These are phyloP conservation scores for Zhuliangozyma parablackwelliae DNA, from an alignment of 1,139 yeast genomes.

Conservation along the genomic window DNA sequence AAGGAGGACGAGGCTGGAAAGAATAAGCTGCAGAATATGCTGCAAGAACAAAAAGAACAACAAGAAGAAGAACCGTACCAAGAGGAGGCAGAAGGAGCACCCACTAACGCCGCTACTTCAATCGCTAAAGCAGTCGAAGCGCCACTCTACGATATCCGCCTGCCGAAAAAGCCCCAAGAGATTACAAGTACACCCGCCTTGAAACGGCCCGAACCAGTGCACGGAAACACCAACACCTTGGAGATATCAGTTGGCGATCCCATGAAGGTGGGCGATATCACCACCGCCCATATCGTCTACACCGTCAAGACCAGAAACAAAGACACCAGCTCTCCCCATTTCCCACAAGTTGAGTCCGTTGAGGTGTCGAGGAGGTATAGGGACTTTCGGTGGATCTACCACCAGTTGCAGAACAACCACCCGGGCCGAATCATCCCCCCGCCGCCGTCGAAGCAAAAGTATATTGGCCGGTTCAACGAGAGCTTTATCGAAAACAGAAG, in stretches of 20 bases:
- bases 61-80: constrained; percentile 6
- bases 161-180: neutral
- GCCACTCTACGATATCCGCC: constrained; percentile 44
- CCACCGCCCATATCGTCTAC: constrained; percentile 86
- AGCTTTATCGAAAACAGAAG: constrained; percentile 86
- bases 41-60: too few species aligned
- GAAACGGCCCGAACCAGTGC: neutral
- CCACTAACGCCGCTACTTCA: constrained; percentile 17
- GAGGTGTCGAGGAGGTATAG: constrained; percentile 73
- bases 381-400: constrained; percentile 85
- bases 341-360: constrained; percentile 31
- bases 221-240: constrained; percentile 25
- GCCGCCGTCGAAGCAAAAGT: constrained; percentile 91
- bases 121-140: constrained; percentile 41
- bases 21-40: too few species aligned
- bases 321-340: neutral
- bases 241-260: constrained; percentile 86
- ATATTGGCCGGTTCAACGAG: constrained; percentile 80
- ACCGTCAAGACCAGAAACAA: constrained; percentile 53
- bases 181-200: constrained; percentile 2
- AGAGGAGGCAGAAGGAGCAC: constrained; percentile 6
- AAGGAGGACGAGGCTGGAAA: too few species aligned
- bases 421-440: constrained; percentile 94
- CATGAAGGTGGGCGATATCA: constrained; percentile 82
- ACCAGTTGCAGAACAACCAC: constrained; percentile 78